Evolutionary conservation across 257 asterid species (phyloP), one percentile per base, ranked within the genome.

Genomic region (Handroanthus guayacan): DNA sequence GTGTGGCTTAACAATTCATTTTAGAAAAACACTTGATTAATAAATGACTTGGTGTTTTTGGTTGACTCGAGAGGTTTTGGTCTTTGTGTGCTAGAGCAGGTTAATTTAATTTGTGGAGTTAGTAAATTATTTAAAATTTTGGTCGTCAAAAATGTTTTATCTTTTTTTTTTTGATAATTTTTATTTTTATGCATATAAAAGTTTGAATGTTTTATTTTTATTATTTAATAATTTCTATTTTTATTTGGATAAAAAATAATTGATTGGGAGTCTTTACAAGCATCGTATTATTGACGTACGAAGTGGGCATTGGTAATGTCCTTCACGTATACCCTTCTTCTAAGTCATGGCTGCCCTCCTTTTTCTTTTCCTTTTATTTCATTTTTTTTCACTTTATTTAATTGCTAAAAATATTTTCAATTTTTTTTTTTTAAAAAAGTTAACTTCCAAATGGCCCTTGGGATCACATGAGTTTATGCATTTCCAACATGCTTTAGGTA

Each of bases 1-100:
- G 31, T 69, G 74, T 34, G 45, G 64, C n/a, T 58, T 6, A 1
- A 47, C 8, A 0, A 18, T 11, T 17, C 20, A 12, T 52, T 51
- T 38, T 52, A 31, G 2, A 34, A 10, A 14, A 38, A 9, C 2
- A 71, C 75, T 39, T 55, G 55, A 45, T 55, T 56, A 55, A 56
- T 6, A 9, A 62, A 61, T 14, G 62, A 69, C 62, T 69, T 34
- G 34, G 8, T 36, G 43, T 38, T 70, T 51, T 56, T 71, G n/a
- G 12, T 71, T 56, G 75, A 55, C 66, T 55, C 16, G 38, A 54
- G n/a, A 39, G 16, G 44, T 34, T 2, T 13, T 51, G 20, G 55
- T 10, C 8, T 10, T 72, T 51, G 54, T 62, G n/a, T 14, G 8
- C 4, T 16, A 52, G 51, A 51, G 3, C 66, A 25, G 48, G 12